Base-by-base conservation (phyloP, 345 rosid genomes). In the Turritis glabra region DNA sequence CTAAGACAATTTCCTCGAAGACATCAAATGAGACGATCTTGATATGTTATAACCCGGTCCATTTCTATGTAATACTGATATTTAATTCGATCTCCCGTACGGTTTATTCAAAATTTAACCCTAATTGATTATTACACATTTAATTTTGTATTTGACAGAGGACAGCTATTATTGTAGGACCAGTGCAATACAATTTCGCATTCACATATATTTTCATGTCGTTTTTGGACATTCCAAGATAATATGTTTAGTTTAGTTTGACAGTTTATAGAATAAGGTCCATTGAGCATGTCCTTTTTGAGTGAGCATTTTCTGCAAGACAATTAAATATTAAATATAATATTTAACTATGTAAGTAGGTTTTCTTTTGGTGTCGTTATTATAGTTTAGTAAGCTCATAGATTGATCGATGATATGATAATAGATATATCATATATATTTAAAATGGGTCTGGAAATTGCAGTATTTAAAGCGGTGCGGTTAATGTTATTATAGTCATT, bases 1-100 rank as follows among this genome's bases (percentile, higher is more conserved):
- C 60, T 78, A 77, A 69, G 88, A 89, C 89, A 89, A 85, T 32
- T 77, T 76, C 77, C 85, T 86, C 72, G 90, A 81, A 70, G 71
- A 51, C 61, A 72, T 80, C 38, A 78, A 54, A 55, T 21, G 72
- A 73, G 48, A 84, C 63, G 84, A 85, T 86, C 84, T 77, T 88
- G 87, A 79, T 46, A 64, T 40, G 64, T 61, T 48, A 40, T 68
- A 68, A 30, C 54, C 64, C 70, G n/a, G 67, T 52, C 63, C 51
- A 60, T 19, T 66, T 22, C 47, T 58, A 11, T 33, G 32, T 44
- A 8, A 14, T 22, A 26, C 6, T 12, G 57, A 26, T 66, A 65
- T 18, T 57, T 15, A 37, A 44, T n/a, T 44, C 23, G 17, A 56
- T 65, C 38, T 44, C 41, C 18, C 54, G 33, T 63, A 76, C 65